Percentiles rank a stretch among this genome's conserved stretches.
Evolutionary conservation across 202 grass and related monocot genomes (phyloP).

Genomic region (Cymbopogon flexuosus): DNA sequence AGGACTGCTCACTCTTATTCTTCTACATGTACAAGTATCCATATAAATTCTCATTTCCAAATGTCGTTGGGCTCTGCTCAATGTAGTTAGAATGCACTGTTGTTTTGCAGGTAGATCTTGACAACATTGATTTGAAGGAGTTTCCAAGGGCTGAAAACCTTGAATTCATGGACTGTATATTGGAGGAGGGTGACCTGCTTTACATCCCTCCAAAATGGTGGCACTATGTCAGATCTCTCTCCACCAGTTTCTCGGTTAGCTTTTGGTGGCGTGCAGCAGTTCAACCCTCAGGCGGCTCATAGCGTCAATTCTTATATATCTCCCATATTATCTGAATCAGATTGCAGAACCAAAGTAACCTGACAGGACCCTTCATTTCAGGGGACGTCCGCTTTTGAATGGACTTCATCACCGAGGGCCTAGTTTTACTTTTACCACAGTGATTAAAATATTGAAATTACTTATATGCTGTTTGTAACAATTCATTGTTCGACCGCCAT

Average conservation of each 20-base stretch:
- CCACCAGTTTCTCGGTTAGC: no score
- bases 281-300: no score
- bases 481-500: not conserved
- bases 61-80: not conserved
- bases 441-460: slow-evolving; percentile 9
- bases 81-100: not conserved
- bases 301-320: not conserved
- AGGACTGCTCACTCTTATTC: not conserved
- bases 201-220: no score
- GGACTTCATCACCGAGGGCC: slow-evolving; percentile 7
- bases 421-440: not conserved
- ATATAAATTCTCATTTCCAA: not conserved
- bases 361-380: not conserved
- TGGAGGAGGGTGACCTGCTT: no score
- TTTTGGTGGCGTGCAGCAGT: no score
- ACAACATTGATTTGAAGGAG: no score
- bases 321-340: slow-evolving; percentile 15
- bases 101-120: not conserved
- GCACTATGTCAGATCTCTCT: no score
- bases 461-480: not conserved
- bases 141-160: no score
- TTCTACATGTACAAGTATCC: not conserved
- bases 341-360: slow-evolving; percentile 23
- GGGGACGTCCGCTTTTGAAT: not conserved
- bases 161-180: no score